Evolutionary conservation across 192 early-diverging fungal species (phyloP).

Genomic region (Coemansia sp.): DNA sequence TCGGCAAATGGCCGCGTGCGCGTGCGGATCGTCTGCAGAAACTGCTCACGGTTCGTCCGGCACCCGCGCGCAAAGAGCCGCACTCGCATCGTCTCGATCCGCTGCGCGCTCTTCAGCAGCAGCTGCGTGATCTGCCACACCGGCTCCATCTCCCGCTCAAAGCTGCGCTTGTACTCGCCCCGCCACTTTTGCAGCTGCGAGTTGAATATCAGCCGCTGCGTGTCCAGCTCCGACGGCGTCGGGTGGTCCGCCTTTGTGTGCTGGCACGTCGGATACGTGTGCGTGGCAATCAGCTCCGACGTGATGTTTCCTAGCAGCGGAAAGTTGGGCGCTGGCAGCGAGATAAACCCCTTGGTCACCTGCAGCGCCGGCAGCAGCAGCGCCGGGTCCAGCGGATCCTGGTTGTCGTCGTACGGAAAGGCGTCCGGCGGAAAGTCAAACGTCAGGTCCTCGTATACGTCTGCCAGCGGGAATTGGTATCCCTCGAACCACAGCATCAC

Average conservation of each 20-base stretch:
- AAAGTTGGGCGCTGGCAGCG: slow-evolving; percentile 61
- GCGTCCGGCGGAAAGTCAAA: slow-evolving; percentile 50
- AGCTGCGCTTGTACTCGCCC: slow-evolving; percentile 54
- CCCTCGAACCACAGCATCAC: slow-evolving; percentile 52
- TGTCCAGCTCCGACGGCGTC: slow-evolving; percentile 68
- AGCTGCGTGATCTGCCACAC: slow-evolving; percentile 65
- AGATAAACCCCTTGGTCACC: slow-evolving; percentile 63
- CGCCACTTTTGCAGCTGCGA: slow-evolving; percentile 59
- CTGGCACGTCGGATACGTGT: slow-evolving; percentile 68
- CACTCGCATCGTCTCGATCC: slow-evolving; percentile 55
- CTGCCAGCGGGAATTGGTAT: slow-evolving; percentile 51
- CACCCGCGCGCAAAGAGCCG: slow-evolving; percentile 53
- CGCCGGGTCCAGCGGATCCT: slow-evolving; percentile 62
- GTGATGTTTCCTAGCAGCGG: slow-evolving; percentile 68
- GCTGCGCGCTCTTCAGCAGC: slow-evolving; percentile 53
- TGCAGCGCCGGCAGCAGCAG: slow-evolving; percentile 66
- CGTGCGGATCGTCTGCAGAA: slow-evolving; percentile 48
- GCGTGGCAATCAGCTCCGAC: slow-evolving; percentile 64
- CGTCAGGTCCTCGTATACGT: slow-evolving; percentile 54
- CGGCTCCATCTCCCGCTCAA: slow-evolving; percentile 59
- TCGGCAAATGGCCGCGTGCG: slow-evolving; percentile 51
- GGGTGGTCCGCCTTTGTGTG: slow-evolving; percentile 65
- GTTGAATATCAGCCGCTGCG: slow-evolving; percentile 66
- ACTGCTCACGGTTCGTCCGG: slow-evolving; percentile 47
- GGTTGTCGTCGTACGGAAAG: slow-evolving; percentile 54